Evolutionary conservation across 2,329 filamentous ascomycete genomes (phyloP), one percentile per base, ranked within the genome.

Genomic region (Fonsecaea nubica): DNA sequence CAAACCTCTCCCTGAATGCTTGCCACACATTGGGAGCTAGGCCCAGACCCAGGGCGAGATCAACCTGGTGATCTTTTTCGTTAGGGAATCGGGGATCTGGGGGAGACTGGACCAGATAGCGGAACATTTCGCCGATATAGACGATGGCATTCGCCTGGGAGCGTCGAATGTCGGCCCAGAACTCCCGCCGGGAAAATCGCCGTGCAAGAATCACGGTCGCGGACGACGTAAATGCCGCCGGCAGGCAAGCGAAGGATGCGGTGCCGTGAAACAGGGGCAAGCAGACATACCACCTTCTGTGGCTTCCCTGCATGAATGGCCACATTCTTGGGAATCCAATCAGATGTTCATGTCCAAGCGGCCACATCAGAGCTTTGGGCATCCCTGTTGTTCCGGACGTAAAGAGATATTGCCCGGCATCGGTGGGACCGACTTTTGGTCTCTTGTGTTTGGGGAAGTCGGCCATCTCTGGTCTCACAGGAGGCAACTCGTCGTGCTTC

Each of bases 251-350:
- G 64, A 83, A 82, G 58, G 80, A 76, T 3, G 79, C 80, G 0
- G 82, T 83, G 48, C 81, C 81, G 70, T 84, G 82, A 73, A 83
- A 84, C 30, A 83, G 75, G 0, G 81, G 82, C 2, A 84, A 74
- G 3, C 80, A 75, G 3, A 79, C 82, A 65, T 83, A 83, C n/a
- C 83, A 68, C 1, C 80, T 80, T 48, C 76, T 78, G 68, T 82
- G 81, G 63, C 78, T 80, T 9, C 83, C 80, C 25, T 71, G 62
- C 10, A 77, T 74, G 0, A 75, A 68, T 0, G 80, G 75, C 8
- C 71, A 77, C 74, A 64, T 69, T 53, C 52, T 60, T 35, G 64
- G 64, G 45, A 32, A 64, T 18, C 21, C 57, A 6, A 52, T 38
- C n/a, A 63, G 55, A 32, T n/a, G 57, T 21, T 53, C 61, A 33